Base-by-base conservation (phyloP, 257 asterid species). In the Gentiana macrophylla region DNA sequence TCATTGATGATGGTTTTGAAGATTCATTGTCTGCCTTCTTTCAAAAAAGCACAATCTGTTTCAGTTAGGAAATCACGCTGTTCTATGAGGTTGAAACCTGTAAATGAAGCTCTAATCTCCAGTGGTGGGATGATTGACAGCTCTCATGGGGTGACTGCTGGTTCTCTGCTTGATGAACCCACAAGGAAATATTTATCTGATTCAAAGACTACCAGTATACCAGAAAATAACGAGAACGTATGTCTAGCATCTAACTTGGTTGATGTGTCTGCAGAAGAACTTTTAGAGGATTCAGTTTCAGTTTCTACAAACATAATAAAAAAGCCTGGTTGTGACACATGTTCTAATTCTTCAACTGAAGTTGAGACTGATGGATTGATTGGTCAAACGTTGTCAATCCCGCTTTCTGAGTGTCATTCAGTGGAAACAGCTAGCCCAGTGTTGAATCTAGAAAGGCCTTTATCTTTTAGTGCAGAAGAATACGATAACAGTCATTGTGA, bases 21-120 rank as follows among this genome's bases (percentile, higher is more conserved):
- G 94, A 83, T 72, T 84, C 95, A 6, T 74, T 87, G 59, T 83
- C 87, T 66, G 60, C 77, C 56, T 82, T 77, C 57, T 67, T 78
- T 54, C 86, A 56, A 34, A 86, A 86, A 81, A 63, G 75, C 81
- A 35, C 96, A 82, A 66, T 77, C 94, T 41, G 85, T 74, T 62
- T 51, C 69, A 63, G 56, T 34, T 47, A 60, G 70, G 59, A 81
- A 78, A 68, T 75, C 80, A 45, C 77, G 56, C 59, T 62, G 71
- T 73, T 51, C 86, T 61, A 73, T 70, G 56, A 74, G 69, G 72
- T 54, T 56, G 70, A 75, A 80, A 71, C 74, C 53, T 66, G 81
- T 53, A 58, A 77, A 70, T 69, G 81, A 52, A 61, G 60, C 70
- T 68, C 72, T 54, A 64, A 63, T 57, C 54, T 67, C 67, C 11